Evolutionary conservation across 2,329 filamentous ascomycete species (phyloP), one percentile per base, ranked within the genome.

Genomic region (Fusarium dimerum): DNA sequence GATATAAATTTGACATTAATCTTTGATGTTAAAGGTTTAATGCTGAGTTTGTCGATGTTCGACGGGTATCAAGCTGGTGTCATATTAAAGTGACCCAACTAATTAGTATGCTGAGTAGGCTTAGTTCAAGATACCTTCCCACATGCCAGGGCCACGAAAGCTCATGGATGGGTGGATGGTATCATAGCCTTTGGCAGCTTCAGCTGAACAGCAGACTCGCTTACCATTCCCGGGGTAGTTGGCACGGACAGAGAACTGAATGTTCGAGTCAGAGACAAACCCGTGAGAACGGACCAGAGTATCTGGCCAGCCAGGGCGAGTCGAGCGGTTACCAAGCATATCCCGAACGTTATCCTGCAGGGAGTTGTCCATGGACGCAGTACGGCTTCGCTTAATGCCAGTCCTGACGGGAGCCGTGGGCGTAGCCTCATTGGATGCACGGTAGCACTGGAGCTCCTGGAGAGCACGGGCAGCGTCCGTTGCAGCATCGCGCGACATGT

Each of bases 331-430:
- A 42, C 72, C 72, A 29, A 89, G 73, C 61, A 89, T 76, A 47
- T 85, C 80, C 48, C 86, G 83, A 11, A 89, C 86, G 52, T 87
- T 86, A 54, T 88, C 83, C 64, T 89, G 86, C 9, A 86, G 74
- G n/a, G 76, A 71, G 51, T 77, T 73, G 52, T 88, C 85, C 50
- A 81, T 76, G 13, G 84, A 87, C 8, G 73, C 63, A 13, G 83
- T 78, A 46, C 85, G 77, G 63, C 80, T 82, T 60, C 86, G 81
- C 76, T 89, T 89, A 52, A 73, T 71, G 20, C 77, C 77, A 29
- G 65, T 69, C 45, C 67, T 64, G 45, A 47, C 51, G 47, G 47
- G 71, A 30, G 66, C 62, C n/a, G 62, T 63, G 15, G 72, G 66
- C 15, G 68, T 70, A 48, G 76, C 63, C 58, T 74, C 67, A 18